phyloP scores from a whole-genome alignment of 805 yeast species.

The Cyberlindnera petersonii region DNA sequence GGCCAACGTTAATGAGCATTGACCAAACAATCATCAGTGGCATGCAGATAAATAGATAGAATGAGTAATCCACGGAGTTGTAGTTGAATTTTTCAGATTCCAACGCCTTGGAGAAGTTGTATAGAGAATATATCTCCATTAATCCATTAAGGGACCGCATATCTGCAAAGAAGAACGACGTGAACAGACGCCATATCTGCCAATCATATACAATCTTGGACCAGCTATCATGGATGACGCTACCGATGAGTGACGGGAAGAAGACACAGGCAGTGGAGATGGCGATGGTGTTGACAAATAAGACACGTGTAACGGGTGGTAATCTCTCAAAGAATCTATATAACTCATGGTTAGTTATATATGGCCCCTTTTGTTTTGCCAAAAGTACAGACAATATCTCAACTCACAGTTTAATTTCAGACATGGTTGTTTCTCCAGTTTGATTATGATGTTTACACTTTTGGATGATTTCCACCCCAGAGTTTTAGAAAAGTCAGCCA shows the following conservation, averaged over 20 bases:
- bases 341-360: neutral
- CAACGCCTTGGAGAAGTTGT: slow-evolving; percentile 56
- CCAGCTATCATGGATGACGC: slow-evolving; percentile 28
- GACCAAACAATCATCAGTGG: slow-evolving; percentile 41
- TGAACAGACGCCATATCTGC: slow-evolving; percentile 45
- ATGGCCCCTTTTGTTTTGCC: neutral
- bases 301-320: slow-evolving; percentile 57
- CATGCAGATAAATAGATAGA: slow-evolving; percentile 47
- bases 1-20: slow-evolving; percentile 28
- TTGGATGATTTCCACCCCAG: too few relatives aligned
- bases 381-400: neutral
- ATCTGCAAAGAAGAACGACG: slow-evolving; percentile 45
- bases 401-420: neutral
- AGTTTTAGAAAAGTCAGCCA: too few relatives aligned
- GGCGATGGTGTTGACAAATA: slow-evolving; percentile 47
- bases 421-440: too few relatives aligned
- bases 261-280: slow-evolving; percentile 39
- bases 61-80: slow-evolving; percentile 52
- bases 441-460: too few relatives aligned
- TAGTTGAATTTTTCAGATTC: slow-evolving; percentile 45
- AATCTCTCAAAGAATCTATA: slow-evolving; percentile 39
- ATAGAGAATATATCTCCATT: slow-evolving; percentile 54
- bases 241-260: slow-evolving; percentile 21
- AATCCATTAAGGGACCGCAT: slow-evolving; percentile 41
- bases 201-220: slow-evolving; percentile 28